Evolutionary conservation across 164 flowering plant species (phyloP).

Genomic region (Nymphaea thermarum): DNA sequence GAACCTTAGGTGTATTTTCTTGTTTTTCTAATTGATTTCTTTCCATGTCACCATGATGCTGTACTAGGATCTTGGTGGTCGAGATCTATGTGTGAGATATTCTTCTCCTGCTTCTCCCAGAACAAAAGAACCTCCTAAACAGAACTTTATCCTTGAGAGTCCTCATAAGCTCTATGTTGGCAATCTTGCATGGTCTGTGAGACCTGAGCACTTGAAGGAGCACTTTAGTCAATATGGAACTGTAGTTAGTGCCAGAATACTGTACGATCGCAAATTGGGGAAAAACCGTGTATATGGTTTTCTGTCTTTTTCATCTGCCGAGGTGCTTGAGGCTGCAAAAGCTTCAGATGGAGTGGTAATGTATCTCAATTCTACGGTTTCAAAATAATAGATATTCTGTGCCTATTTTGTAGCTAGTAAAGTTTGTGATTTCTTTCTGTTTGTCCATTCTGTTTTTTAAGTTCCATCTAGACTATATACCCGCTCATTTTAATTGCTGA

Average conservation of each 20-base stretch:
- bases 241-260: constrained; percentile 27
- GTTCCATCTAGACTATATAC: not conserved
- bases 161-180: constrained; percentile 38
- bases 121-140: constrained; percentile 14
- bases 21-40: not conserved
- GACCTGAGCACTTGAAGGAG: constrained; percentile 25
- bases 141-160: constrained; percentile 23
- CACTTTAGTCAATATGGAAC: constrained; percentile 34
- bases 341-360: constrained; percentile 25
- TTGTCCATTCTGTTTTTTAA: not conserved
- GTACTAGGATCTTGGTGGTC: constrained; percentile 32
- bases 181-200: constrained; percentile 28
- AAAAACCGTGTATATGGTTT: constrained; percentile 27
- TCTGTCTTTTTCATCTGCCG: constrained; percentile 27
- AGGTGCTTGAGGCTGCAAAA: constrained; percentile 25
- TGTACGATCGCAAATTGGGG: constrained; percentile 27
- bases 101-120: constrained; percentile 14
- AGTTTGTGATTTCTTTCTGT: not conserved
- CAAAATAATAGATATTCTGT: too few species aligned
- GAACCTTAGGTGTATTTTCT: not conserved
- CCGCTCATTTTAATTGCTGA: not conserved
- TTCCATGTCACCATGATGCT: not conserved
- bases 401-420: too few species aligned
- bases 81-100: constrained; percentile 33
- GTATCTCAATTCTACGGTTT: too few species aligned